Evolutionary conservation across 2,329 filamentous ascomycete genomes (phyloP).

Genomic region (Ceratocystis cacaofunesta): DNA sequence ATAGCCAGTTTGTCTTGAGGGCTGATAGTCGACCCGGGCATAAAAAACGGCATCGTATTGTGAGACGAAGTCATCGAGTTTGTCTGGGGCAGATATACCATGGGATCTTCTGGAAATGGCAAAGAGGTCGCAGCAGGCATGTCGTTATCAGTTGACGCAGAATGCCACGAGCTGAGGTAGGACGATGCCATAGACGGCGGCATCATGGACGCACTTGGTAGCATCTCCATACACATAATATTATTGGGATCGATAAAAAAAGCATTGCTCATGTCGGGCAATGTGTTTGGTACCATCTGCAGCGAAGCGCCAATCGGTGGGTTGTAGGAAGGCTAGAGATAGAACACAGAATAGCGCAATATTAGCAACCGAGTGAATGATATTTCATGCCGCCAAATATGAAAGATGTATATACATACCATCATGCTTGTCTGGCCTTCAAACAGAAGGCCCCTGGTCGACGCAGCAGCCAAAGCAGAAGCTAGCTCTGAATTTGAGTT

Average conservation of each 20-base stretch:
- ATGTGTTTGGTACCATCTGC: neutral
- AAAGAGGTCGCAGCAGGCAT: neutral
- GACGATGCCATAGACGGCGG: neutral
- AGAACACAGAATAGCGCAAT: neutral
- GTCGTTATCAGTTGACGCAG: neutral
- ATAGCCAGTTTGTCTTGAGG: neutral
- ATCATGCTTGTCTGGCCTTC: neutral
- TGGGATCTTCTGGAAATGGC: neutral
- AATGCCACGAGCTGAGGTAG: neutral
- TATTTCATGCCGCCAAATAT: neutral
- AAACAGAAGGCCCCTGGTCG: neutral
- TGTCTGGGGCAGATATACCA: neutral
- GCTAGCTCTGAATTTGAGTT: neutral
- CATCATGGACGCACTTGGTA: neutral
- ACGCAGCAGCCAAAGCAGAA: neutral
- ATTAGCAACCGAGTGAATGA: neutral
- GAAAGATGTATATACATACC: neutral
- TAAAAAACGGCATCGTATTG: neutral
- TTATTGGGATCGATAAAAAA: neutral
- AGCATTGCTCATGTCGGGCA: neutral
- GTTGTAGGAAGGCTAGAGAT: neutral
- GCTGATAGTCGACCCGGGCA: neutral
- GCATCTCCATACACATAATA: neutral
- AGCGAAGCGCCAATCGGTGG: neutral
- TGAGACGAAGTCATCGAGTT: neutral